These are phyloP conservation scores for Caloboletus inedulis DNA, from an alignment of 1,284 basidiomycete genomes.

Conservation along the genomic window DNA sequence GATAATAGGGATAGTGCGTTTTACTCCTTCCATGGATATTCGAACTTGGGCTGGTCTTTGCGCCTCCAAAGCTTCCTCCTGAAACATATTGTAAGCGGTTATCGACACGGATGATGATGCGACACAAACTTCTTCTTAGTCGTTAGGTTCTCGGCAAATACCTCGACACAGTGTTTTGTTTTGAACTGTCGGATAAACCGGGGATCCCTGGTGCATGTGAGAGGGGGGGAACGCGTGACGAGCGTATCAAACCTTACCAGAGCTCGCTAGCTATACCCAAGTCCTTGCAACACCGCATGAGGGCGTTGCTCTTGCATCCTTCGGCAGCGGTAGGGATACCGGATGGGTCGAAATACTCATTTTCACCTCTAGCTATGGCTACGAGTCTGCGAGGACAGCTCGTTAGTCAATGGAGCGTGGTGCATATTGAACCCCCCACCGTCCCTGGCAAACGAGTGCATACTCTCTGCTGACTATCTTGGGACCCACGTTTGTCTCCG, in stretches of 20 bases:
- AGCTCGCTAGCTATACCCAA: slow-evolving; percentile 94
- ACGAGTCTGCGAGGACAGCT: slow-evolving; percentile 63
- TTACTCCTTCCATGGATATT: slow-evolving; percentile 84
- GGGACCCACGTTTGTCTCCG: slow-evolving; percentile 88
- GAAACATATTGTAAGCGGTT: slow-evolving; percentile 11
- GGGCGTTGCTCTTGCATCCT: slow-evolving; percentile 93
- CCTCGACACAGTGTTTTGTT: slow-evolving; percentile 77
- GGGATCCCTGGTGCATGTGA: slow-evolving; percentile 73
- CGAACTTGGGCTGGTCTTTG: slow-evolving; percentile 81
- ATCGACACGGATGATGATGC: background rate
- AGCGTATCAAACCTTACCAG: slow-evolving; percentile 54
- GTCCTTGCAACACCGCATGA: slow-evolving; percentile 99
- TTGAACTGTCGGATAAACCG: slow-evolving; percentile 95
- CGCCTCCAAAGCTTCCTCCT: slow-evolving; percentile 91
- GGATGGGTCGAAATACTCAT: slow-evolving; percentile 92
- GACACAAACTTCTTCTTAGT: slow-evolving; percentile 85
- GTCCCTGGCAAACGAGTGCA: slow-evolving; percentile 89
- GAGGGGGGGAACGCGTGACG: background rate
- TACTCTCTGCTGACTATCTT: slow-evolving; percentile 93
- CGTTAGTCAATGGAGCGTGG: background rate
- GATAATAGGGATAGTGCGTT: background rate
- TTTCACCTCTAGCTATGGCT: slow-evolving; percentile 90
- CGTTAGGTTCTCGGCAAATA: slow-evolving; percentile 77
- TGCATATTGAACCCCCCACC: slow-evolving; percentile 46
- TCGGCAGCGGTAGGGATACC: slow-evolving; percentile 94